These are phyloP conservation scores for Poterioochromonas sp. DNA, from an alignment of 352 stramenopile genomes.

Conservation along the genomic window DNA sequence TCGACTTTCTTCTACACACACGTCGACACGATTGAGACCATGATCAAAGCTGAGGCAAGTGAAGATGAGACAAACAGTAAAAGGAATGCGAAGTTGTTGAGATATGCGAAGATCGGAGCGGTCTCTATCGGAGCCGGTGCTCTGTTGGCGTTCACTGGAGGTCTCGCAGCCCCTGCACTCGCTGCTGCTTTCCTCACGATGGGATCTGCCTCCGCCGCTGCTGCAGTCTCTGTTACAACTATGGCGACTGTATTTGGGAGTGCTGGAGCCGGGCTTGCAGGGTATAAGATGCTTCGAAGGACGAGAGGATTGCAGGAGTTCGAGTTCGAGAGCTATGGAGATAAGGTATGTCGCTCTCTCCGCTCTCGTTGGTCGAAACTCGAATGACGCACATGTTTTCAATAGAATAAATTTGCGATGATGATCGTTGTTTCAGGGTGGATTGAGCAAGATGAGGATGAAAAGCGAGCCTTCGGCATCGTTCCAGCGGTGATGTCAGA, in stretches of 20 bases:
- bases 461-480: constrained; percentile 18
- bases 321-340: constrained; percentile 10
- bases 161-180: constrained; percentile 18
- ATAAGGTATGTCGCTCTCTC: no score
- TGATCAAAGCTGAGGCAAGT: no score
- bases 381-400: background rate
- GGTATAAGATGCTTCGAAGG: constrained; percentile 4
- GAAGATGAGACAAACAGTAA: background rate
- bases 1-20: no score
- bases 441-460: constrained; percentile 12
- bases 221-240: background rate
- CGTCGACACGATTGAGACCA: no score
- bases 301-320: background rate
- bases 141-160: constrained; percentile 5
- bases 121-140: background rate
- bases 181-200: constrained; percentile 3
- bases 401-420: background rate
- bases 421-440: constrained; percentile 27
- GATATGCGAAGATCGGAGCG: constrained; percentile 22
- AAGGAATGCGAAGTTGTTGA: background rate
- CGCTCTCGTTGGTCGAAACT: background rate
- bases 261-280: background rate
- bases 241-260: constrained; percentile 13
- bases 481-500: background rate
- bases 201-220: background rate